phyloP scores from a whole-genome alignment of 2,329 filamentous ascomycete genomes.

The Colletotrichum tropicicola region DNA sequence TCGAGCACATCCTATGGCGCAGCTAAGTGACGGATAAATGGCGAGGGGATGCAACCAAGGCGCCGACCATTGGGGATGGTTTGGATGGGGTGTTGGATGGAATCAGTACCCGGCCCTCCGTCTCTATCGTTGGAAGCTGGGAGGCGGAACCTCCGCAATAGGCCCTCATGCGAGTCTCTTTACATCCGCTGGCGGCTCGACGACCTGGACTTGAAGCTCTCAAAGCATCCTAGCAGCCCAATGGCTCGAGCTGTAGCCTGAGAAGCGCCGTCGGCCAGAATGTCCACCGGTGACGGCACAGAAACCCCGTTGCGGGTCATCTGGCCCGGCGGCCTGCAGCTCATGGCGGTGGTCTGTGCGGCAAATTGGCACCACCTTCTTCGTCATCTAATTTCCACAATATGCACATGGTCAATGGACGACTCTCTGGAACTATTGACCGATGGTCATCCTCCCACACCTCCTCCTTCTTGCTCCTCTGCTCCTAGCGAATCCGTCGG shows the following conservation, averaged over 20 bases:
- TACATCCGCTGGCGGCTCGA: neutral
- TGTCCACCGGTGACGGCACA: neutral
- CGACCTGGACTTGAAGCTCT: neutral
- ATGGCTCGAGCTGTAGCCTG: too few species aligned
- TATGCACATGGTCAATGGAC: neutral
- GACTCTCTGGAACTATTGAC: slow-evolving; percentile 5
- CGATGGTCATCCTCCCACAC: slow-evolving; percentile 7
- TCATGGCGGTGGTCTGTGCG: slow-evolving; percentile 15
- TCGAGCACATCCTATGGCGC: neutral
- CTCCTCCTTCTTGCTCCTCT: neutral
- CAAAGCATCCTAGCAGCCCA: neutral
- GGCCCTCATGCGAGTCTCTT: neutral
- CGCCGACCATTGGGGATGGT: slow-evolving; percentile 5
- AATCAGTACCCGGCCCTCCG: neutral
- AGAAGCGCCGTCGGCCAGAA: neutral
- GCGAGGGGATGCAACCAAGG: neutral
- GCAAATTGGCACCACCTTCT: slow-evolving; percentile 1
- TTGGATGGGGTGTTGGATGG: neutral
- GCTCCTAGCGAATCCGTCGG: neutral
- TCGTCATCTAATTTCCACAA: slow-evolving; percentile 27
- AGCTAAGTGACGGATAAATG: neutral
- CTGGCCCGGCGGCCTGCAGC: slow-evolving; percentile 1
- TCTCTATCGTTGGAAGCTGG: neutral
- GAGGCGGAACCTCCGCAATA: neutral
- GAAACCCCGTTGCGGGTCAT: neutral